These are phyloP conservation scores for Prunus fruticosa DNA, from an alignment of 306 rosid species.

Conservation along the genomic window DNA sequence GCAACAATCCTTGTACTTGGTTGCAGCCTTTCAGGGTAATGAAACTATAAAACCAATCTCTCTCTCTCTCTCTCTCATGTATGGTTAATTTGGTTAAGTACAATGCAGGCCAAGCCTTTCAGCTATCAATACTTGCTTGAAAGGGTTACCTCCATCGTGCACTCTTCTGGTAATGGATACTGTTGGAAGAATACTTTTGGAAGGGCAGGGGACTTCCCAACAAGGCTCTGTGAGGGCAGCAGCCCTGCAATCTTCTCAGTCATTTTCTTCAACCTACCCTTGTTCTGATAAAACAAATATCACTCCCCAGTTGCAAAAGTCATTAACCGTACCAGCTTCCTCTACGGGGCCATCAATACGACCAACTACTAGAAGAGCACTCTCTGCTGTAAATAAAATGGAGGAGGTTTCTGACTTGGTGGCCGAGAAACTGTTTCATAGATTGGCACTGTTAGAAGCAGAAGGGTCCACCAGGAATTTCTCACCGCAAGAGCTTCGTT, in stretches of 20 bases:
- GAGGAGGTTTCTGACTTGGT: constrained; percentile 11
- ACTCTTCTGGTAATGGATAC: constrained; percentile 38
- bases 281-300: constrained; percentile 2
- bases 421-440: constrained; percentile 23
- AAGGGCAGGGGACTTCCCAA: constrained; percentile 44
- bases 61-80: not conserved
- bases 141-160: constrained; percentile 47
- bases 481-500: constrained; percentile 25
- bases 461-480: constrained; percentile 31
- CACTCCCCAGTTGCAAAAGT: constrained; percentile 19
- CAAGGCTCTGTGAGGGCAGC: constrained; percentile 30
- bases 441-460: constrained; percentile 25
- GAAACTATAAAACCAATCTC: not conserved
- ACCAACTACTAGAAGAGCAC: constrained; percentile 9
- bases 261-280: constrained; percentile 13
- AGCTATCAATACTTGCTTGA: constrained; percentile 27
- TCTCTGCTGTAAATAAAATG: constrained; percentile 9
- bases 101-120: constrained; percentile 35
- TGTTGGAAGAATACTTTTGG: constrained; percentile 32
- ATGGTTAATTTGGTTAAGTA: not conserved
- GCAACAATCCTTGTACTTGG: constrained; percentile 46
- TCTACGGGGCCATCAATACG: not conserved
- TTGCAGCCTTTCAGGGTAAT: constrained; percentile 40
- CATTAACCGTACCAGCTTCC: constrained; percentile 29
- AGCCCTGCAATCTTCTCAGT: constrained; percentile 24